Conservation (phyloP, 148 eudicot genomes). For the Camellia granthamiana region DNA sequence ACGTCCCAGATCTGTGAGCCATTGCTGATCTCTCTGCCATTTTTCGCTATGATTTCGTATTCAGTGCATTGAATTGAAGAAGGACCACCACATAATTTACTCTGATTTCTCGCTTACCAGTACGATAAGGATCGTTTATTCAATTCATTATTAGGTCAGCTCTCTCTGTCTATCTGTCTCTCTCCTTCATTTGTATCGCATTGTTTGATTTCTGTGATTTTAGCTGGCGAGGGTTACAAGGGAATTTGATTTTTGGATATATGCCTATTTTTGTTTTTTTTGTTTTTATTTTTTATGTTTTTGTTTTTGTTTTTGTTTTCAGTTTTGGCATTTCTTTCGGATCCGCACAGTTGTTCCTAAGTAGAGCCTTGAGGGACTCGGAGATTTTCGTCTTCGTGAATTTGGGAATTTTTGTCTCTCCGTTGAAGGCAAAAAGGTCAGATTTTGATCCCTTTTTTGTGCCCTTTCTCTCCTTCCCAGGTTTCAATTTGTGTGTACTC, state of each 20-base stretch:
- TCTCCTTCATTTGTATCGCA: not conserved
- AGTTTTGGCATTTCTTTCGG: constrained; percentile 16
- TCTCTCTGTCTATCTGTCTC: not conserved
- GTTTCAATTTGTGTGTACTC: not conserved
- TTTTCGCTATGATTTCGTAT: constrained; percentile 30
- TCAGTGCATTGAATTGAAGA: constrained; percentile 28
- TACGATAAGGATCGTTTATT: constrained; percentile 14
- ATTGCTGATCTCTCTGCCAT: constrained; percentile 22
- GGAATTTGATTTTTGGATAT: constrained; percentile 1
- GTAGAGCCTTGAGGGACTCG: not conserved
- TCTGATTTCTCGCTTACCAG: constrained; percentile 19
- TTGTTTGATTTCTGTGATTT: constrained; percentile 5
- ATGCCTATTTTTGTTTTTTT: not conserved
- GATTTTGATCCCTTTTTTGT: not conserved
- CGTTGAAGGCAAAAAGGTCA: not conserved
- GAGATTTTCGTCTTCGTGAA: not conserved
- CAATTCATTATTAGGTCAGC: not conserved
- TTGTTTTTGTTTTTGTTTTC: not conserved
- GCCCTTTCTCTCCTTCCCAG: not conserved
- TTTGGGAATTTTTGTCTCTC: not conserved
- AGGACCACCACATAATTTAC: constrained; percentile 16
- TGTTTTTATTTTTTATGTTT: too few relatives aligned
- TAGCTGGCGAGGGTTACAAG: not conserved
- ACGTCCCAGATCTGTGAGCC: constrained; percentile 30
- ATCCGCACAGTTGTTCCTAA: constrained; percentile 9